phyloP scores from a whole-genome alignment of 192 early-diverging fungal genomes.

The Coemansia sp. region DNA sequence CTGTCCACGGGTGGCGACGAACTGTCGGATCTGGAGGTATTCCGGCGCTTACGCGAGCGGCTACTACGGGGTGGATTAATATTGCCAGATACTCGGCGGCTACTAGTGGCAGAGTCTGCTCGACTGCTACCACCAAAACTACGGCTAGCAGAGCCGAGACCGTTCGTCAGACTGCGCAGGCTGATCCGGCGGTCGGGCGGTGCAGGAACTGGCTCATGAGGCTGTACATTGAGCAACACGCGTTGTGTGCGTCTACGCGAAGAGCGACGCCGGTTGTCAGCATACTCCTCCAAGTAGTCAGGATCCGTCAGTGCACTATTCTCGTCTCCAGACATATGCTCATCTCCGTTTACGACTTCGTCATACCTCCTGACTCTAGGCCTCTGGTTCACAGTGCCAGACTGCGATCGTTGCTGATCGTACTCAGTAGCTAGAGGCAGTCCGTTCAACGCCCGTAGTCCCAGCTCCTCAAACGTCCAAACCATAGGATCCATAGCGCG shows the following conservation, averaged over 20 bases:
- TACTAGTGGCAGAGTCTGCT: not conserved
- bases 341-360: not conserved
- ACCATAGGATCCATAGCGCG: not conserved
- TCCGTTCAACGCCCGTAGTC: not conserved
- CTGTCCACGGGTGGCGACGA: slow-evolving; percentile 7
- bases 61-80: slow-evolving; percentile 2
- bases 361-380: not conserved
- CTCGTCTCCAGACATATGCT: not conserved
- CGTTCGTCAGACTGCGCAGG: slow-evolving; percentile 1
- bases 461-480: slow-evolving; percentile 1
- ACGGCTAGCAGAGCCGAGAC: not conserved
- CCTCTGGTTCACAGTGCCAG: not conserved
- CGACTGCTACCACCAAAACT: not conserved
- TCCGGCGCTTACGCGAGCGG: slow-evolving; percentile 12
- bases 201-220: not conserved
- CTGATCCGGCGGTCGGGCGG: slow-evolving; percentile 4
- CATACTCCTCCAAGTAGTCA: not conserved
- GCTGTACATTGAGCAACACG: slow-evolving; percentile 14
- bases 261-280: slow-evolving; percentile 12
- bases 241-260: slow-evolving; percentile 17
- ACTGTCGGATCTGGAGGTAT: not conserved
- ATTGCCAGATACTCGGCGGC: not conserved
- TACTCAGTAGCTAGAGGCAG: not conserved
- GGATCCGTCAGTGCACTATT: not conserved
- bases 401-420: not conserved